Percentiles rank a stretch among this genome's conserved stretches.
Conservation (phyloP, 176 grass and related monocot genomes). For the Triticum dicoccoides region DNA sequence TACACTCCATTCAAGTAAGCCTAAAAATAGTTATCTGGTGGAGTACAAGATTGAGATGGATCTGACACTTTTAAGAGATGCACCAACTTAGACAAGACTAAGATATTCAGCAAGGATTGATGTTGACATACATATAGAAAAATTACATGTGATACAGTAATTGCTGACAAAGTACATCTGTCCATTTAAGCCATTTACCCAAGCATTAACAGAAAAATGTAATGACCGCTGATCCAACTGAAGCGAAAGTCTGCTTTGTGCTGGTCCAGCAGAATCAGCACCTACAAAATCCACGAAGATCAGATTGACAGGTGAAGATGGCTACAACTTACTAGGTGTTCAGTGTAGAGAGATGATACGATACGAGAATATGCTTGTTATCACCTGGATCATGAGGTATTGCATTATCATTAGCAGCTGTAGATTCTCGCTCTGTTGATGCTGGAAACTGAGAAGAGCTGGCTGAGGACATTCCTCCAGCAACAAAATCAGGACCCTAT, state of each 20-base stretch:
- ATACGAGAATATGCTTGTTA: not conserved
- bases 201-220: slow-evolving; percentile 83
- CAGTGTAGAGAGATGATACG: not conserved
- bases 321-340: not conserved
- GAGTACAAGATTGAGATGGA: not conserved
- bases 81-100: not conserved
- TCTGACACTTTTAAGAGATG: not conserved
- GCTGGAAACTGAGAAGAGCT: slow-evolving; percentile 47
- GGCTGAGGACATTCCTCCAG: slow-evolving; percentile 67
- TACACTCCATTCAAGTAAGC: not conserved
- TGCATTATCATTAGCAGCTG: slow-evolving; percentile 48
- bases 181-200: slow-evolving; percentile 61
- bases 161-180: slow-evolving; percentile 7
- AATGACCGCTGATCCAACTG: slow-evolving; percentile 77
- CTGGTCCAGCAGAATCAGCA: slow-evolving; percentile 32
- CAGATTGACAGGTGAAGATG: slow-evolving; percentile 11
- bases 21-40: not conserved
- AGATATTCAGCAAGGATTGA: slow-evolving; percentile 1
- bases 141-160: not conserved
- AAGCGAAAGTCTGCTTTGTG: slow-evolving; percentile 46
- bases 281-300: slow-evolving; percentile 45
- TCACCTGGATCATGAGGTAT: slow-evolving; percentile 67
- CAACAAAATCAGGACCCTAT: slow-evolving; percentile 66
- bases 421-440: slow-evolving; percentile 45
- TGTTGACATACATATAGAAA: not conserved